Evolutionary conservation across 331 rosid species (phyloP), one percentile per base, ranked within the genome.

Genomic region (Malus hybrid): DNA sequence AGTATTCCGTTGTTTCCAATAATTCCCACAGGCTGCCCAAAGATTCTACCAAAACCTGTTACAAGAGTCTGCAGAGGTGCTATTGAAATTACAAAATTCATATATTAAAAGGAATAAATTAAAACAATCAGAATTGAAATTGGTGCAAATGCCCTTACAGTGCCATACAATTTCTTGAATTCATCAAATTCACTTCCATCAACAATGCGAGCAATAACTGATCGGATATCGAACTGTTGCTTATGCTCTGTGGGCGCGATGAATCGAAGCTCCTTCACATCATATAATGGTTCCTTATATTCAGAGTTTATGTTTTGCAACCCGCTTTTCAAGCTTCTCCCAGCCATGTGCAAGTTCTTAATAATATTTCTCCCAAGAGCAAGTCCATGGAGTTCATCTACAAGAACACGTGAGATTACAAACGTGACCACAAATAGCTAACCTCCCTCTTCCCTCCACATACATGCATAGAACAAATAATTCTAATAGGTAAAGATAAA

Each of bases 111-210:
- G 48, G 30, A 16, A 76, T 29, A 19, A 66, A 66, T 71, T 48
- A 57, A 78, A 73, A 73, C 24, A 63, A 22, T 62, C 29, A 64
- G 46, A 68, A 76, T 74, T 73, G 78, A 22, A 75, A 82, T 83
- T 48, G 81, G 82, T 81, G 70, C 10, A 42, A 70, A 86, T 82
- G 82, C 76, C 84, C 97, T 90, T 86, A 94, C 98, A 76, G 92
- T 91, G 86, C 97, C 98, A 87, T 94, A 91, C 84, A 94, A 75
- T 87, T 91, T 94, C 86, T 94, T 94, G 96, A 94, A 94, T 80
- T 94, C 97, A 20, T 94, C 96, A 85, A 94, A 94, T 86, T 94
- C 95, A 67, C 99, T 91, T 85, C 97, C 96, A 75, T 94, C 97
- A 22, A 90, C 96, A 86, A 94, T 84, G 68, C 89, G 93, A 73